A percentile compares a stretch with the other conserved stretches of the same genome.
These are phyloP conservation scores for Rhodotorula sp. DNA, from an alignment of 1,284 basidiomycete species.

Conservation along the genomic window DNA sequence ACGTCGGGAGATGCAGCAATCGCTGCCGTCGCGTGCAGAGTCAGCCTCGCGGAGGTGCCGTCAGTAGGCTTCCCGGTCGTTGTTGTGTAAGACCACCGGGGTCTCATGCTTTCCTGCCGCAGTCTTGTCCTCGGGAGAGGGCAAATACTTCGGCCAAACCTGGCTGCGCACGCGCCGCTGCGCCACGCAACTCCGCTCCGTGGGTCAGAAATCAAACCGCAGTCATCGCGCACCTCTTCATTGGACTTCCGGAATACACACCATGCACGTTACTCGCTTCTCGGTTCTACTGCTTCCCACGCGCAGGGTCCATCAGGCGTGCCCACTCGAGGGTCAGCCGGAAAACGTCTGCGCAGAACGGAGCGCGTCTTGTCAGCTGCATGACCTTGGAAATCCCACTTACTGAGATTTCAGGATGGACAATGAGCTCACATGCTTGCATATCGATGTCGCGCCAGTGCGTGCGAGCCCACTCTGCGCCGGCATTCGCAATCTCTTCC, in stretches of 20 bases:
- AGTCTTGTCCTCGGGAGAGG: too few species aligned
- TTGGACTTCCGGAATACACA: neutral
- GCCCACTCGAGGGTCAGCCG: constrained; percentile 34
- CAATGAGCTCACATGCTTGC: constrained; percentile 48
- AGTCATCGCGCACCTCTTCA: neutral
- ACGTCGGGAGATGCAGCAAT: too few species aligned
- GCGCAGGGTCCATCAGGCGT: constrained; percentile 41
- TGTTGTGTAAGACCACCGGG: too few species aligned
- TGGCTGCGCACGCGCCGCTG: too few species aligned
- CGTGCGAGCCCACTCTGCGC: constrained; percentile 50
- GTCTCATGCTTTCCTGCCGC: too few species aligned
- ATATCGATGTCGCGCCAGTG: constrained; percentile 56
- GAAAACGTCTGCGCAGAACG: constrained; percentile 4
- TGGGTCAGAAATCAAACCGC: neutral
- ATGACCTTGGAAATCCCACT: neutral
- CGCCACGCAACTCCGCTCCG: too few species aligned
- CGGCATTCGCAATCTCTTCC: constrained; percentile 49
- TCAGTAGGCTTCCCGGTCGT: too few species aligned
- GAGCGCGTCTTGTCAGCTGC: neutral
- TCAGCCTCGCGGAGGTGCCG: too few species aligned
- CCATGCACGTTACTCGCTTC: neutral
- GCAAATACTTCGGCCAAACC: too few species aligned
- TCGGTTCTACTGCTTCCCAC: constrained; percentile 3
- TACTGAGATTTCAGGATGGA: neutral
- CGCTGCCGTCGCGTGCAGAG: too few species aligned